A percentile compares a stretch with the other conserved stretches of the same genome.
phyloP scores from a whole-genome alignment of 805 yeast genomes.

The Komagataella pseudopastoris region DNA sequence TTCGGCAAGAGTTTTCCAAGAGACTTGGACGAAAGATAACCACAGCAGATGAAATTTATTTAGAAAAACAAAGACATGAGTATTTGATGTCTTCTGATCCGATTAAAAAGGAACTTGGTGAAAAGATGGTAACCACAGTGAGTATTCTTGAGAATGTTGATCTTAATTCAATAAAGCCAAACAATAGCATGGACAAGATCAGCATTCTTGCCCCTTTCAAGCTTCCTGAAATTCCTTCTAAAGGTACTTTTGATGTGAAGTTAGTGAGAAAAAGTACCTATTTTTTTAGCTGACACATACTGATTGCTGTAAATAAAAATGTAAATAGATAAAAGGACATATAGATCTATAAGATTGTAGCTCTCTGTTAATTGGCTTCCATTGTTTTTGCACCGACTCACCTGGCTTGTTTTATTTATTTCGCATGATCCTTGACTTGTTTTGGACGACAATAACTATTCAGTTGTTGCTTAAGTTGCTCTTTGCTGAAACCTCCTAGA shows the following conservation, averaged over 20 bases:
- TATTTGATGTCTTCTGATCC: constrained; percentile 40
- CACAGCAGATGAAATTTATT: constrained; percentile 56
- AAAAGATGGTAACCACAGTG: constrained; percentile 54
- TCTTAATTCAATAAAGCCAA: constrained; percentile 8
- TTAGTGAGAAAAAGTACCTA: constrained; percentile 62
- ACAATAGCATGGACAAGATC: constrained; percentile 8
- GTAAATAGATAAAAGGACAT: not conserved
- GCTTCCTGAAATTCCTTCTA: constrained; percentile 62
- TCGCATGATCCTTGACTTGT: no score
- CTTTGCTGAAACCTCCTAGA: not conserved
- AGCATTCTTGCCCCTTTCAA: constrained; percentile 52
- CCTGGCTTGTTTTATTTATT: not conserved
- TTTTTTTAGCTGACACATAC: constrained; percentile 38
- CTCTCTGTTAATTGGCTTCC: not conserved
- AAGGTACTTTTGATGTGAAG: constrained; percentile 74
- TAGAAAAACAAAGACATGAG: constrained; percentile 53
- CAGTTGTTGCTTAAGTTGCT: no score
- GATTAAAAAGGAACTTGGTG: constrained; percentile 31
- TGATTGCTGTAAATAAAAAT: not conserved
- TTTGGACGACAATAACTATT: no score
- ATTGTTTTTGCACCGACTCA: not conserved
- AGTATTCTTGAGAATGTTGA: constrained; percentile 29
- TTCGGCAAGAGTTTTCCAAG: constrained; percentile 33
- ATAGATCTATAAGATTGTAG: not conserved
- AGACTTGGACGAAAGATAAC: constrained; percentile 43